Evolutionary conservation across 2,329 filamentous ascomycete genomes (phyloP).

Genomic region (Phymatotrichopsis omnivora): DNA sequence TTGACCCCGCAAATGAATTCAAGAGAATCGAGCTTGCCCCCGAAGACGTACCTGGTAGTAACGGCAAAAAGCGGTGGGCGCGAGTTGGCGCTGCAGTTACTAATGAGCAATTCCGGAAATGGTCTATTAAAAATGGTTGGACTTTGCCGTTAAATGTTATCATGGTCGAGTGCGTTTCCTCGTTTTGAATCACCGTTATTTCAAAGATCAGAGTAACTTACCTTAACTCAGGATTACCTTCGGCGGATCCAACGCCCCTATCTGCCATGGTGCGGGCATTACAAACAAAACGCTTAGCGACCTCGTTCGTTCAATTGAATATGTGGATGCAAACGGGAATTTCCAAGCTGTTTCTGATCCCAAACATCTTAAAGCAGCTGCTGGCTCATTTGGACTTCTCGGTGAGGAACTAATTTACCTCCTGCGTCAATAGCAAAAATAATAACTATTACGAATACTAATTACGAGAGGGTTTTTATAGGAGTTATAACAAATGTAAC

Average conservation of each 20-base stretch:
- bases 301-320: constrained; percentile 40
- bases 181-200: not conserved
- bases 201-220: not conserved
- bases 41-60: constrained; percentile 25
- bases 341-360: constrained; percentile 37
- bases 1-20: constrained; percentile 33
- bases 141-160: constrained; percentile 41
- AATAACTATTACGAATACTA: not conserved
- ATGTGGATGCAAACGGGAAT: constrained; percentile 40
- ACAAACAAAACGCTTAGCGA: constrained; percentile 40
- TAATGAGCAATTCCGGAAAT: constrained; percentile 41
- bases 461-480: not conserved
- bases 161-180: constrained; percentile 37
- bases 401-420: constrained; percentile 28
- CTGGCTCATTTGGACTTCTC: constrained; percentile 41
- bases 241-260: constrained; percentile 40
- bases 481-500: constrained; percentile 42
- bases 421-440: not conserved
- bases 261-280: constrained; percentile 42
- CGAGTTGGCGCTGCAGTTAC: constrained; percentile 40
- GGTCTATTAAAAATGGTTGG: constrained; percentile 38
- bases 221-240: constrained; percentile 37
- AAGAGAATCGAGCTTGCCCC: constrained; percentile 35
- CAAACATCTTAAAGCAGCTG: constrained; percentile 38
- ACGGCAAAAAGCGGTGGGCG: constrained; percentile 34